Evolutionary conservation across 805 yeast species (phyloP).

Genomic region (Candida boleticola): DNA sequence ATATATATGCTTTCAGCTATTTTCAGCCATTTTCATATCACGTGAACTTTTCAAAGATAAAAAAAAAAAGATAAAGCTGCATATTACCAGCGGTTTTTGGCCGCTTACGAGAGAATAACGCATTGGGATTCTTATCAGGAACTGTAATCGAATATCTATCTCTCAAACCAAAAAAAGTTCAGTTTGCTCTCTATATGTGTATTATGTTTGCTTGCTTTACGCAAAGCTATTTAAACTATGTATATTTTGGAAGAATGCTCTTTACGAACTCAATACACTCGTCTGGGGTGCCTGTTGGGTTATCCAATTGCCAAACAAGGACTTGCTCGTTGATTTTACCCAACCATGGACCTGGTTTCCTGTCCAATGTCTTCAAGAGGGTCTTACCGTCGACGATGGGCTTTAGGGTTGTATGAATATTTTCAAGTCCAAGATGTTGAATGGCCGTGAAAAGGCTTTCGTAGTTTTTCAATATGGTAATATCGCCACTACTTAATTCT

Average conservation of each 20-base stretch:
- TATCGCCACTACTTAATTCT: background rate
- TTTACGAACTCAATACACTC: conserved; percentile 52
- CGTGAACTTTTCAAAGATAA: too few species aligned
- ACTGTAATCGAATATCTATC: too few species aligned
- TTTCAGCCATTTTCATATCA: background rate
- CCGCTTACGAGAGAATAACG: too few species aligned
- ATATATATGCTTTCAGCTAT: too few species aligned
- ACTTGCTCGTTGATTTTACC: conserved; percentile 52
- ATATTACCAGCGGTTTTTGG: too few species aligned
- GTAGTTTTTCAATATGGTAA: conserved; percentile 21
- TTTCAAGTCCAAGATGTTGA: conserved; percentile 29
- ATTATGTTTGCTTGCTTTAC: too few species aligned
- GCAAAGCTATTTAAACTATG: background rate
- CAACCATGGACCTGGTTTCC: conserved; percentile 90
- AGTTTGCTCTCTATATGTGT: too few species aligned
- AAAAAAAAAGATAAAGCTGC: too few species aligned
- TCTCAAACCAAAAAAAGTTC: too few species aligned
- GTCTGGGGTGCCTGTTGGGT: conserved; percentile 54
- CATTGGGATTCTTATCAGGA: too few species aligned
- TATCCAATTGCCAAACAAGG: conserved; percentile 73
- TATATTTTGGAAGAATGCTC: conserved; percentile 16
- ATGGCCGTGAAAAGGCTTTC: conserved; percentile 32
- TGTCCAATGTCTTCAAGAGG: conserved; percentile 46
- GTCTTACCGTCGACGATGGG: conserved; percentile 78
- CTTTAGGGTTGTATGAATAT: conserved; percentile 47